These are phyloP conservation scores for Triticum monococcum DNA, from an alignment of 176 grass and related monocot species.

Conservation along the genomic window DNA sequence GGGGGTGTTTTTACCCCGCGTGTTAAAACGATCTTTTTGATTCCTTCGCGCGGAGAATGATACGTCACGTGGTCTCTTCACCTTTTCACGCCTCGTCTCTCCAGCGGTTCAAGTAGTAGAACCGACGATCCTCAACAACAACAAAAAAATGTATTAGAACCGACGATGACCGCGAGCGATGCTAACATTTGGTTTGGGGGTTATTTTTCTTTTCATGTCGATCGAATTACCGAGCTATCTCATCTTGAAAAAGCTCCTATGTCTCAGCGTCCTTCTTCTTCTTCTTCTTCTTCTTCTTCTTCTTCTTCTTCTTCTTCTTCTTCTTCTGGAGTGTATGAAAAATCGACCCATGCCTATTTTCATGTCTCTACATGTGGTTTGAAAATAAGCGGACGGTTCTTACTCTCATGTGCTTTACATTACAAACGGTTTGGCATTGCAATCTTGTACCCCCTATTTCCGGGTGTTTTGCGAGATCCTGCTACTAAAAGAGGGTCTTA, in stretches of 20 bases:
- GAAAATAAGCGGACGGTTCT: too few species aligned
- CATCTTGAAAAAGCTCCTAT: too few species aligned
- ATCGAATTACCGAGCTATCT: too few species aligned
- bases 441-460: accelerated
- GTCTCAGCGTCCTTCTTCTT: accelerated
- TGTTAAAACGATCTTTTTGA: background rate
- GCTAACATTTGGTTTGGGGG: too few species aligned
- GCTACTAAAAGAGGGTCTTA: background rate
- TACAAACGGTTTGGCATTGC: background rate
- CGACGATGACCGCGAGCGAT: background rate
- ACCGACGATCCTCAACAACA: background rate
- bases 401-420: too few species aligned
- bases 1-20: background rate
- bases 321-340: too few species aligned
- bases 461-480: background rate
- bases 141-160: too few species aligned
- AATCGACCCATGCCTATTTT: too few species aligned
- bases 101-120: background rate
- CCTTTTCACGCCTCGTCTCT: background rate
- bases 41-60: background rate
- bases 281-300: too few species aligned
- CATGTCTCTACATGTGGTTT: too few species aligned
- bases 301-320: too few species aligned
- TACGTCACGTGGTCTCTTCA: background rate
- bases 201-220: too few species aligned